Conservation (phyloP, 805 yeast species). For the Pichia cephalocereana region DNA sequence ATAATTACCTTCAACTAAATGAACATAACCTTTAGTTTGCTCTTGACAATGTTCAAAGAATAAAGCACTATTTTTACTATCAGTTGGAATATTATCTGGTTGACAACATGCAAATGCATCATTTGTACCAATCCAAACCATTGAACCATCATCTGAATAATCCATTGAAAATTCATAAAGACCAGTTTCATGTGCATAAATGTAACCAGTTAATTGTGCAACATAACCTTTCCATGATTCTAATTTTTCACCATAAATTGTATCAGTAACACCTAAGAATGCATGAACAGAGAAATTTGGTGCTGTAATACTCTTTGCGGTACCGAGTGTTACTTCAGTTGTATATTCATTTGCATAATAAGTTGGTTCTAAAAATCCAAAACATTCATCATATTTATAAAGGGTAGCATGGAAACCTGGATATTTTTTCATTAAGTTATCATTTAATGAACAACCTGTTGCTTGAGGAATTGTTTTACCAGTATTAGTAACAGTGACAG, state of each 20-base stretch:
- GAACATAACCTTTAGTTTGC: conserved; percentile 3
- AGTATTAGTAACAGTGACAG: neutral
- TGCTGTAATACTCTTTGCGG: conserved; percentile 1
- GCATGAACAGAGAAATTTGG: conserved; percentile 8
- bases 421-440: neutral
- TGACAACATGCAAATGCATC: conserved; percentile 29
- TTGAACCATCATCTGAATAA: conserved; percentile 24
- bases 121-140: conserved; percentile 24
- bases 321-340: neutral
- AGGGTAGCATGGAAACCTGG: conserved; percentile 6
- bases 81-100: conserved; percentile 4
- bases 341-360: conserved; percentile 7
- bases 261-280: conserved; percentile 1
- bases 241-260: conserved; percentile 1
- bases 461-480: neutral
- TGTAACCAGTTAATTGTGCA: conserved; percentile 6
- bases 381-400: conserved; percentile 1
- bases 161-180: conserved; percentile 17
- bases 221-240: conserved; percentile 8
- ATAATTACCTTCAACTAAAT: conserved; percentile 8
- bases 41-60: conserved; percentile 6
- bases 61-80: conserved; percentile 2
- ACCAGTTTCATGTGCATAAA: conserved; percentile 17
- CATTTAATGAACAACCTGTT: conserved; percentile 2
- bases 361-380: conserved; percentile 1